A percentile compares a stretch with the other conserved stretches of the same genome.
phyloP scores from a whole-genome alignment of 2,329 filamentous ascomycete species.

The Colletotrichum spinosum region DNA sequence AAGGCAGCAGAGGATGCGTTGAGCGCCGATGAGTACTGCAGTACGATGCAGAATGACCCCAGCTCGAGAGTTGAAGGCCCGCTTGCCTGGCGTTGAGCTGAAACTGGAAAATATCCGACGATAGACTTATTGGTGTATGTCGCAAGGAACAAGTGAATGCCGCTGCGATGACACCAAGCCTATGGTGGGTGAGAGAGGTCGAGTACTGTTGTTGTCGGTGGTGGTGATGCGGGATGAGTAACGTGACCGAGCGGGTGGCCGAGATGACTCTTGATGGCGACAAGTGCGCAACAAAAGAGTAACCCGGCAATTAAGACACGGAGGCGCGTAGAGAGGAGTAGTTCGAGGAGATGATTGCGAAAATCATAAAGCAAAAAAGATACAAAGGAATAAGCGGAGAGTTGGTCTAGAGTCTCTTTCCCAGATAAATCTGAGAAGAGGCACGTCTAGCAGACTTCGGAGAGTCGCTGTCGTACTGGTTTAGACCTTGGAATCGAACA shows the following conservation, averaged over 20 bases:
- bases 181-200: conserved; percentile 38
- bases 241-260: conserved; percentile 32
- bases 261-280: conserved; percentile 36
- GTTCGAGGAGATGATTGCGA: conserved; percentile 35
- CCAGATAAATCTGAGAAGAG: conserved; percentile 31
- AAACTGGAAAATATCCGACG: conserved; percentile 26
- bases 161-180: conserved; percentile 50
- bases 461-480: conserved; percentile 62
- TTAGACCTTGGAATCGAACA: conserved; percentile 67
- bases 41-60: conserved; percentile 21
- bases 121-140: conserved; percentile 39
- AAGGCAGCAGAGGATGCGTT: background rate
- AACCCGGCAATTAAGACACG: conserved; percentile 35
- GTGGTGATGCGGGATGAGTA: conserved; percentile 34
- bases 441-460: conserved; percentile 62
- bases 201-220: conserved; percentile 15
- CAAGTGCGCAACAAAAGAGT: conserved; percentile 36
- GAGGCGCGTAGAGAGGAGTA: conserved; percentile 33
- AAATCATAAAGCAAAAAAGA: conserved; percentile 32
- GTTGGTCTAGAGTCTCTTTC: conserved; percentile 45
- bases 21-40: conserved; percentile 6
- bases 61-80: conserved; percentile 26
- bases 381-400: conserved; percentile 50
- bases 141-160: conserved; percentile 66
- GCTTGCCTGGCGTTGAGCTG: conserved; percentile 30